Base-by-base conservation (phyloP, 2,329 filamentous ascomycete genomes). In the Orbilia javanica region DNA sequence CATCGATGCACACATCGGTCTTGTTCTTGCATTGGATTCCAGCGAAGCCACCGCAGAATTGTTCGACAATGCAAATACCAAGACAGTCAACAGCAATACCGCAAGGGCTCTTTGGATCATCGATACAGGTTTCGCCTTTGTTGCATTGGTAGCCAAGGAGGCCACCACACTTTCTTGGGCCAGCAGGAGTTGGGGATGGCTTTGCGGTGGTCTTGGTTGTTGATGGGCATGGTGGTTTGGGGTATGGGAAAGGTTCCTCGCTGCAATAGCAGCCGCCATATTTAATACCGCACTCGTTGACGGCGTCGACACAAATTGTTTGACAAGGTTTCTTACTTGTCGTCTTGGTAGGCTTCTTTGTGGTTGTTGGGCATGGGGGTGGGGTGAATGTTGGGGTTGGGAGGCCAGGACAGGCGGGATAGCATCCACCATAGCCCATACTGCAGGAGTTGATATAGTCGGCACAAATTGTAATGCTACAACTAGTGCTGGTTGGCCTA, bases 31-130 rank as follows among this genome's bases (percentile, higher is more conserved):
- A 86, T 1, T 0, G 29, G 22, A 83, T 80, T 0, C 83, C 85
- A 0, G 82, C 83, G 60, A 86, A 83, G 0, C 85, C 86, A 34
- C 85, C 85, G 76, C 86, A 86, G 67, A 68, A 68, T 31, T 78
- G 27, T 20, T 63, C 67, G 4, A 70, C 57, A 31, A 78, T 46
- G 27, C 74, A 78, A 31, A 78, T 72, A 36, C 74, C 74, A 11
- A 72, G 74, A 31, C 74, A 78, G 50, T 78, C 74, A 29, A 57
- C 74, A 22, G 74, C 74, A 42, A 78, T 78, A 48, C 67, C 62
- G 27, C 74, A 78, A 46, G 74, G 62, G 62, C 67, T 72, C 62
- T 63, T 78, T 53, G 74, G 74, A 27, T 78, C 62, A 46, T 78
- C 67, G 31, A 78, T 78, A 22, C 74, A 78, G 34, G 53, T 78